Base-by-base conservation (phyloP, 805 yeast genomes). In the Ogataea methanolica region DNA sequence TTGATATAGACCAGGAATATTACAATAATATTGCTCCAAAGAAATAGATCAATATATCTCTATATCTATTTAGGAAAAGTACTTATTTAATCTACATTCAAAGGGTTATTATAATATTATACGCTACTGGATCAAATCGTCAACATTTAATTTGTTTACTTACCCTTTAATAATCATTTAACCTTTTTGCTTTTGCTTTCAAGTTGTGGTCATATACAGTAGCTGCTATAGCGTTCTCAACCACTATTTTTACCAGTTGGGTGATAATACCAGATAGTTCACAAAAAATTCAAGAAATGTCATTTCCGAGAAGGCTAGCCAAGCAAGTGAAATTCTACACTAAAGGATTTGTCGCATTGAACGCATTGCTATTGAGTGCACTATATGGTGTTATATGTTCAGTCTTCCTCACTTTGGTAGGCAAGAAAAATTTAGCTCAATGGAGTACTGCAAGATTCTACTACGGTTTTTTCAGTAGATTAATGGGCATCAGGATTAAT, bases 361-460 rank as follows among this genome's bases (percentile, higher is more conserved):
- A 75, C 4, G 65, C 83, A 31, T 66, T 85, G 38, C 62, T 79
- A 15, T 67, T 80, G 0, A 78, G 88, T 62, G 90, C 90, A 2
- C 48, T 82, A 6, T 87, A 85, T 57, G 96, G 96, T 48, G 87
- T 87, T 2, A 43, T 86, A 9, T 87, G 90, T 21, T 89, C 97
- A 2, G 62, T 87, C 1, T 51, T 79, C 6, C 72, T 89, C 44
- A 70, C 87, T 1, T 44, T 89, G 6, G 54, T 83, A 15, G 95
- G 96, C 22, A 86, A 86, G 64, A 82, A 80, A 56, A 83, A 85
- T 46, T 74, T 90, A 42, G 82, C 96, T 1, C 99, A 94, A 69
- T 90, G 90, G 80, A 72, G 90, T 19, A 88, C 92, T 11, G 98
- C 97, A 2, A 74, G 96, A 53, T 85, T 84, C 40, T 91, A 87